phyloP scores from a whole-genome alignment of 495 filamentous ascomycete genomes.

The Viridothelium virens region DNA sequence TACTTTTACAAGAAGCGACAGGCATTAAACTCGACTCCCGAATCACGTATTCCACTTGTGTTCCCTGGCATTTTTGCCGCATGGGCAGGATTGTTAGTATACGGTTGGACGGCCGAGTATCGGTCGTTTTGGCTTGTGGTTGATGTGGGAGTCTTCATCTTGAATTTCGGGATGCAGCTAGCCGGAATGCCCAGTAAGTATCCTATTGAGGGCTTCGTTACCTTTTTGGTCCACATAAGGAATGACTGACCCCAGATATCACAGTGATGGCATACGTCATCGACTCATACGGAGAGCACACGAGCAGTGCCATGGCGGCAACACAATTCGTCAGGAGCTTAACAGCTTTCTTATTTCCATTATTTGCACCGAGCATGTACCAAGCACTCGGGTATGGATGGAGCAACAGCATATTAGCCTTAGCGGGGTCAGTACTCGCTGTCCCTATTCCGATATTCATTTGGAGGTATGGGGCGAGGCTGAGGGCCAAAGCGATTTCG shows the following conservation, averaged over 20 bases:
- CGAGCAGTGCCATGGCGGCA: slow-evolving; percentile 15
- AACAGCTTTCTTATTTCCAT: slow-evolving; percentile 16
- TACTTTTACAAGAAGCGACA: slow-evolving; percentile 7
- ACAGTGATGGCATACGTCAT: slow-evolving; percentile 14
- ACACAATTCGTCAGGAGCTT: slow-evolving; percentile 15
- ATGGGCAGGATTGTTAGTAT: slow-evolving; percentile 33
- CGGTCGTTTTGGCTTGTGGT: slow-evolving; percentile 25
- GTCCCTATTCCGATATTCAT: slow-evolving; percentile 15
- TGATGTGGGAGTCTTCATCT: slow-evolving; percentile 9
- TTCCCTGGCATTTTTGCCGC: slow-evolving; percentile 24
- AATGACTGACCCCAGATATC: too few relatives aligned
- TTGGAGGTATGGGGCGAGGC: slow-evolving; percentile 15
- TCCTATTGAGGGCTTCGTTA: too few relatives aligned
- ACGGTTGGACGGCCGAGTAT: slow-evolving; percentile 32
- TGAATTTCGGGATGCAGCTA: slow-evolving; percentile 13
- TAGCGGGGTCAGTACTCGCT: slow-evolving; percentile 11
- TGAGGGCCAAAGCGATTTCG: slow-evolving; percentile 17
- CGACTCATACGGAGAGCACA: slow-evolving; percentile 16
- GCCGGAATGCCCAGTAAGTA: slow-evolving; percentile 9
- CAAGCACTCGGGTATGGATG: slow-evolving; percentile 15
- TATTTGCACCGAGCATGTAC: slow-evolving; percentile 19
- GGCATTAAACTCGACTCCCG: slow-evolving; percentile 21
- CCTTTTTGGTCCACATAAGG: too few relatives aligned
- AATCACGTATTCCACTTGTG: slow-evolving; percentile 29
- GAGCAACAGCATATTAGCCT: slow-evolving; percentile 17